Conservation (phyloP, 83 land plant genomes). For the Picea engelmannii region DNA sequence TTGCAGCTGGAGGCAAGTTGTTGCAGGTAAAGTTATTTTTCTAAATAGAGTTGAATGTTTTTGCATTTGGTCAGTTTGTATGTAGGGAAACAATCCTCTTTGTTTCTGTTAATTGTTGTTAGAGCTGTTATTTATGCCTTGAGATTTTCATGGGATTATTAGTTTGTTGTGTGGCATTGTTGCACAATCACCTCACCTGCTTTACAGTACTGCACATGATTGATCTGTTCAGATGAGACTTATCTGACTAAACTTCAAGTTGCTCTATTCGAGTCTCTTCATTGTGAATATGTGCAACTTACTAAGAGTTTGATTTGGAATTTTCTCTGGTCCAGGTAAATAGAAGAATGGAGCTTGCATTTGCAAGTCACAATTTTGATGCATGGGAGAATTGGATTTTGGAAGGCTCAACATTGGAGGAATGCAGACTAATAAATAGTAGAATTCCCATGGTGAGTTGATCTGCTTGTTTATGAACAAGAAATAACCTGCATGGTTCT, state of each 20-base stretch:
- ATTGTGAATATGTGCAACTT: background rate
- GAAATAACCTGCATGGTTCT: background rate
- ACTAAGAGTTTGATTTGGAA: background rate
- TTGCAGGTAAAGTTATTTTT: conserved; percentile 66
- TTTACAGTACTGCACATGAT: background rate
- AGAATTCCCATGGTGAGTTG: conserved; percentile 79
- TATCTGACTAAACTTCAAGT: background rate
- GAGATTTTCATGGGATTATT: background rate
- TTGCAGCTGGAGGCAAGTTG: conserved; percentile 97
- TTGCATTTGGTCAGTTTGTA: background rate
- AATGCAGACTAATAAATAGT: conserved; percentile 85
- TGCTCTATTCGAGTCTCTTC: background rate
- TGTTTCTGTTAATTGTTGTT: background rate
- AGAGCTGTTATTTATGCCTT: background rate
- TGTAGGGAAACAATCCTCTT: background rate
- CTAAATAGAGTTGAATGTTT: background rate
- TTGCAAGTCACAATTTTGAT: conserved; percentile 94
- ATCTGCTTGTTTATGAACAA: background rate
- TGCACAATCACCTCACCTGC: background rate
- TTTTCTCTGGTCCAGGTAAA: conserved; percentile 62
- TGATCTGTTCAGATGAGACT: background rate
- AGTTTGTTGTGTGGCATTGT: background rate
- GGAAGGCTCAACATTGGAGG: conserved; percentile 78
- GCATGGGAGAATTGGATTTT: conserved; percentile 98
- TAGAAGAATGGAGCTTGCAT: conserved; percentile 89